Conservation (phyloP, 768 basidiomycete genomes). For the Tulasnella sp. region DNA sequence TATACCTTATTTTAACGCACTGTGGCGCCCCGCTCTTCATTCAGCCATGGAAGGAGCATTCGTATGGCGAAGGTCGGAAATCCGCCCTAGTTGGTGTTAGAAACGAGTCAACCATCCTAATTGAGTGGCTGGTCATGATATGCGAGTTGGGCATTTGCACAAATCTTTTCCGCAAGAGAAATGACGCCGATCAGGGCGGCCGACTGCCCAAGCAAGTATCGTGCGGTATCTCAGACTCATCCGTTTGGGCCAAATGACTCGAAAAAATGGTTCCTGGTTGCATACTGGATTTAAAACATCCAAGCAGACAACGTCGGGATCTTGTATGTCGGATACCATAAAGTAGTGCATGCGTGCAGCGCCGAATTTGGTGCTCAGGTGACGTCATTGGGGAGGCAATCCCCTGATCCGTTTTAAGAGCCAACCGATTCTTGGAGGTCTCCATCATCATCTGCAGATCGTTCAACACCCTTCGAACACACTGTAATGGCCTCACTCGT, state of each 20-base stretch:
- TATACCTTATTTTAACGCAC: not conserved
- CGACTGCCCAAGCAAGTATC: too few relatives aligned
- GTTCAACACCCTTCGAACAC: not conserved
- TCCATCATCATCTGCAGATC: not conserved
- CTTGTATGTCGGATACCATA: not conserved
- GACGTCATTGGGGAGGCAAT: conserved; percentile 4
- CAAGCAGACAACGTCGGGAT: not conserved
- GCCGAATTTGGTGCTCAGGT: not conserved
- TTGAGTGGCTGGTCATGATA: too few relatives aligned
- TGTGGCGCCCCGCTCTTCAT: not conserved
- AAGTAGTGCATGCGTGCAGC: not conserved
- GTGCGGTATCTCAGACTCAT: too few relatives aligned
- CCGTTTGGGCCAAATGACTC: too few relatives aligned
- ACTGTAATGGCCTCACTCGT: not conserved
- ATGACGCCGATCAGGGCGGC: too few relatives aligned
- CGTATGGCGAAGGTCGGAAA: not conserved
- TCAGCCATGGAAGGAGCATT: not conserved
- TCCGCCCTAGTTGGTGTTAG: not conserved
- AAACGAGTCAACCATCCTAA: not conserved
- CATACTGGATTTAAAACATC: not conserved
- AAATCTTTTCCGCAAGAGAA: too few relatives aligned
- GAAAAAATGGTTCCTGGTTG: too few relatives aligned
- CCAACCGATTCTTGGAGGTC: not conserved
- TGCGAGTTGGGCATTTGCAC: too few relatives aligned
- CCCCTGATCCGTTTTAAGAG: not conserved